These are phyloP conservation scores for Fraxinus velutina DNA, from an alignment of 305 asterid species.

Conservation along the genomic window DNA sequence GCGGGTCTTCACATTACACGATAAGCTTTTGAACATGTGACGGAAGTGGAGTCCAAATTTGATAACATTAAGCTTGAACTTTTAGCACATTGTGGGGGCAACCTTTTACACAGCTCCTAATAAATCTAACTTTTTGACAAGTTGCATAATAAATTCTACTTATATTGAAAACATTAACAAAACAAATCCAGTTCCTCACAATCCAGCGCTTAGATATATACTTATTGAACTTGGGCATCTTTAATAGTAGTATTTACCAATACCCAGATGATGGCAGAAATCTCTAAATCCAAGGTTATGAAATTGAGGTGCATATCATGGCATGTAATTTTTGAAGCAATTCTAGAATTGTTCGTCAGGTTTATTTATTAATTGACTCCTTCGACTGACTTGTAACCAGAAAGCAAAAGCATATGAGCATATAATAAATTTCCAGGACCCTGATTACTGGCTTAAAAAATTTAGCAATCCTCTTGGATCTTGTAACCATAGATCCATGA, in stretches of 20 bases:
- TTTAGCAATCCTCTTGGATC: neutral
- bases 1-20: neutral
- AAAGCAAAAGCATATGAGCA: neutral
- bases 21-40: constrained; percentile 9
- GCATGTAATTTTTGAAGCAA: neutral
- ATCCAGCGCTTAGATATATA: neutral
- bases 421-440: neutral
- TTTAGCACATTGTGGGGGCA: neutral
- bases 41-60: neutral
- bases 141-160: neutral
- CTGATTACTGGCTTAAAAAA: neutral
- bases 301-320: neutral
- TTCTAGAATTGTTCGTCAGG: neutral
- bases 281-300: neutral
- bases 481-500: neutral
- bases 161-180: constrained; percentile 5
- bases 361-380: neutral
- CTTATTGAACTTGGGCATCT: neutral
- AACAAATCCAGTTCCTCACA: neutral
- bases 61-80: constrained; percentile 15
- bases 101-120: neutral
- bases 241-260: neutral
- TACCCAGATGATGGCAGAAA: neutral
- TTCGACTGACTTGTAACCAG: neutral
- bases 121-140: neutral